Evolutionary conservation across 1,139 yeast genomes (phyloP).

Genomic region (Zygoascus sp.): DNA sequence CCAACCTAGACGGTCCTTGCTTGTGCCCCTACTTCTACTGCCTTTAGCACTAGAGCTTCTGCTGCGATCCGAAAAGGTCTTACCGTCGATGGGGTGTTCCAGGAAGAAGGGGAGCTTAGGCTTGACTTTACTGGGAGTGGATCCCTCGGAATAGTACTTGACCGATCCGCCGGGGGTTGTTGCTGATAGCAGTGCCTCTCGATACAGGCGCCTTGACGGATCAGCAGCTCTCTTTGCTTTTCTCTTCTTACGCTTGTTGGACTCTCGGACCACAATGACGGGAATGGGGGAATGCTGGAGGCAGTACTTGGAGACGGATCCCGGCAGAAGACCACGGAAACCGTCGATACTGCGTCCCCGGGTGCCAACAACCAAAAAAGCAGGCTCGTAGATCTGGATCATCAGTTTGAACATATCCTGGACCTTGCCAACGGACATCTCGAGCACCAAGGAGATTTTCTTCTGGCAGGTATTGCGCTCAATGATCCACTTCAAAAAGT

Average conservation of each 20-base stretch:
- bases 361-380: constrained; percentile 63
- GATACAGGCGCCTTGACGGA: constrained; percentile 25
- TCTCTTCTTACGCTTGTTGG: constrained; percentile 38
- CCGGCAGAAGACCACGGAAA: constrained; percentile 45
- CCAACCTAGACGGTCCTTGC: constrained; percentile 5
- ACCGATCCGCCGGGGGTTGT: constrained; percentile 10
- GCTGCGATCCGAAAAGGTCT: background rate
- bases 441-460: constrained; percentile 48
- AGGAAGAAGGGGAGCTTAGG: constrained; percentile 11
- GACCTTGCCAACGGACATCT: constrained; percentile 59
- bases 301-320: constrained; percentile 53
- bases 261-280: constrained; percentile 61
- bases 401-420: constrained; percentile 52
- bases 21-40: background rate
- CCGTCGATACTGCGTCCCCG: constrained; percentile 42
- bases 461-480: constrained; percentile 37
- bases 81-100: constrained; percentile 5
- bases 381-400: constrained; percentile 56
- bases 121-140: constrained; percentile 14
- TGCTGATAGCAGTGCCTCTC: constrained; percentile 19
- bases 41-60: background rate
- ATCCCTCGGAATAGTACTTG: constrained; percentile 20
- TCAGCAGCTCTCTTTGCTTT: constrained; percentile 35
- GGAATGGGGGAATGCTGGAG: constrained; percentile 65
- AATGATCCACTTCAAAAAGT: constrained; percentile 43